Base-by-base conservation (phyloP, 202 grass and related monocot genomes). In the Panicum virgatum region DNA sequence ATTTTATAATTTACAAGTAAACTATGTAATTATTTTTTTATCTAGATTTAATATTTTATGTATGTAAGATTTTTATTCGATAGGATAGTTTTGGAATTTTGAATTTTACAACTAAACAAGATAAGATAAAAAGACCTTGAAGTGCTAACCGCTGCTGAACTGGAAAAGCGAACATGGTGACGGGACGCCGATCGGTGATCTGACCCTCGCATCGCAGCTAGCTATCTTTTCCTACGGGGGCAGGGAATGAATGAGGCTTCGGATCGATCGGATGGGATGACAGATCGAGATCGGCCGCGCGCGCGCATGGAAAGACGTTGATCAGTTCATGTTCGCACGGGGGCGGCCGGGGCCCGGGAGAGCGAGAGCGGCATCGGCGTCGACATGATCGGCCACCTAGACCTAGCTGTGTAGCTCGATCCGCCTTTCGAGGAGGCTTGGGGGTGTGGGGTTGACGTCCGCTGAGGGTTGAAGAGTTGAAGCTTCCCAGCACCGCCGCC, bases 391-490 rank as follows among this genome's bases (percentile, higher is more conserved):
- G 69, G 11, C 15, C 76, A 66, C 29, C 76, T 78, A 58, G 16
- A 20, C 25, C 14, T 30, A 54, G 50, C 50, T 25, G 68, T 18
- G 22, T 78, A 66, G 76, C 25, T 75, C 46, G 46, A 67, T 53
- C 58, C 71, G 68, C 61, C 82, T 85, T 81, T 71, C 29, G 71
- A 85, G 65, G 71, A 85, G 65, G 75, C 30, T 84, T 52, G 32
- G 13, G 51, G 74, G 51, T 3, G 37, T 26, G 64, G 76, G 70
- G 11, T 39, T 27, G 53, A 72, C 80, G 42, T 9, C n/a, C 14
- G 62, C 32, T 40, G 43, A 38, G 60, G 48, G 3, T 81, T 66
- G 84, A 68, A 38, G 60, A 38, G 3, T 81, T 66, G 84, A 68
- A 69, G 71, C 40, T 86, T 86, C 69, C 77, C 18, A 60, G 84